Evolutionary conservation across 2,329 filamentous ascomycete genomes (phyloP).

Genomic region (Fusarium pseudonygamai): DNA sequence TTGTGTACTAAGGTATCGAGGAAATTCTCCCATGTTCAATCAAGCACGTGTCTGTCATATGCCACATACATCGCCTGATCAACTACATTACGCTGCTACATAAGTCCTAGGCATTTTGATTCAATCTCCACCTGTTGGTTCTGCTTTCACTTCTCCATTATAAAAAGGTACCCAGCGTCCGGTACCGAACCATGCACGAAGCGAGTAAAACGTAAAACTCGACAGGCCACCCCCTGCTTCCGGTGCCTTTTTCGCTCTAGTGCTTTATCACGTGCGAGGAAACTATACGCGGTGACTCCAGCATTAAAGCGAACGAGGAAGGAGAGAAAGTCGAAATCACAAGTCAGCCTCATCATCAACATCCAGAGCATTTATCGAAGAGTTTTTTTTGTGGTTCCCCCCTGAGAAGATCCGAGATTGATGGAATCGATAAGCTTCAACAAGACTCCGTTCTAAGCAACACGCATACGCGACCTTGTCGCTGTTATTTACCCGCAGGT

Average conservation of each 20-base stretch:
- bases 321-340: conserved; percentile 11
- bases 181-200: conserved; percentile 33
- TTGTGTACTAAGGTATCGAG: background rate
- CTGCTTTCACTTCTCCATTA: conserved; percentile 8
- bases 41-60: background rate
- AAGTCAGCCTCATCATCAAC: conserved; percentile 2
- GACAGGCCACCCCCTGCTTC: conserved; percentile 24
- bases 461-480: conserved; percentile 28
- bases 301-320: conserved; percentile 34
- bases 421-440: conserved; percentile 21
- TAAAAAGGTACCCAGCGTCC: conserved; percentile 33
- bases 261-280: conserved; percentile 33
- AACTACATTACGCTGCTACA: conserved; percentile 1
- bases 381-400: conserved; percentile 32
- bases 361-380: background rate
- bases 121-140: conserved; percentile 8
- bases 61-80: conserved; percentile 3
- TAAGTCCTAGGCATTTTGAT: conserved; percentile 11
- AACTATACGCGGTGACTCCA: conserved; percentile 16
- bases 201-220: conserved; percentile 34
- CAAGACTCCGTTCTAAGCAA: conserved; percentile 10
- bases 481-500: conserved; percentile 17
- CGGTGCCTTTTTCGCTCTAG: conserved; percentile 16
- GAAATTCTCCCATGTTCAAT: background rate
- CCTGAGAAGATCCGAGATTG: conserved; percentile 30